These are phyloP conservation scores for Leccinum variicolor DNA, from an alignment of 768 basidiomycete genomes.

Conservation along the genomic window DNA sequence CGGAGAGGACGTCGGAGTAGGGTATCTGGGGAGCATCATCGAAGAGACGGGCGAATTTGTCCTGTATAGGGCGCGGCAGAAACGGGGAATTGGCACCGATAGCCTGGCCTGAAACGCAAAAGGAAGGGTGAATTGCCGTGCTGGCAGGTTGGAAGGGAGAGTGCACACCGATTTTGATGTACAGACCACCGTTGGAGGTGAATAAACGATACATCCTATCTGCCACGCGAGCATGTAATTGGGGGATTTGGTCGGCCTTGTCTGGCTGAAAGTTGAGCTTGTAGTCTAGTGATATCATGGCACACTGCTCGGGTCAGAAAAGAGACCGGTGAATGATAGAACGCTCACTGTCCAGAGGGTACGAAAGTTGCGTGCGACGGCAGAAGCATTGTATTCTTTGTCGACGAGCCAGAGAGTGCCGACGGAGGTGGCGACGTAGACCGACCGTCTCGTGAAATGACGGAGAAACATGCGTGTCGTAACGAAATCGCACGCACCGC, in stretches of 20 bases:
- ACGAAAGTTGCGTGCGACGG: constrained; percentile 43
- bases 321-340: background rate
- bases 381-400: constrained; percentile 45
- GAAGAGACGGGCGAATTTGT: constrained; percentile 78
- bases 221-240: constrained; percentile 83
- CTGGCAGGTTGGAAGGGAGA: background rate
- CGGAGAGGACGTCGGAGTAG: constrained; percentile 54
- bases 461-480: constrained; percentile 10
- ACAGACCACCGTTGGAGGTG: constrained; percentile 79
- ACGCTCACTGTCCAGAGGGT: constrained; percentile 48
- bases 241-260: constrained; percentile 69
- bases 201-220: constrained; percentile 72
- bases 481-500: background rate
- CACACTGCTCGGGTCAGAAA: constrained; percentile 43
- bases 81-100: constrained; percentile 84
- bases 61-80: constrained; percentile 78
- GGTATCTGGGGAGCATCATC: constrained; percentile 88
- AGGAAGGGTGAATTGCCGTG: too few relatives aligned
- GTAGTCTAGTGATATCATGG: constrained; percentile 73
- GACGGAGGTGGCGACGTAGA: constrained; percentile 25
- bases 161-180: constrained; percentile 72
- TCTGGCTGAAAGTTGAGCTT: constrained; percentile 82
- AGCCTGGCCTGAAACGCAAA: constrained; percentile 50
- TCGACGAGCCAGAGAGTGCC: constrained; percentile 38
- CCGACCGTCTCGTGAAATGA: constrained; percentile 19